Base-by-base conservation (phyloP, 768 basidiomycete genomes). In the Phylloporus scabripes region DNA sequence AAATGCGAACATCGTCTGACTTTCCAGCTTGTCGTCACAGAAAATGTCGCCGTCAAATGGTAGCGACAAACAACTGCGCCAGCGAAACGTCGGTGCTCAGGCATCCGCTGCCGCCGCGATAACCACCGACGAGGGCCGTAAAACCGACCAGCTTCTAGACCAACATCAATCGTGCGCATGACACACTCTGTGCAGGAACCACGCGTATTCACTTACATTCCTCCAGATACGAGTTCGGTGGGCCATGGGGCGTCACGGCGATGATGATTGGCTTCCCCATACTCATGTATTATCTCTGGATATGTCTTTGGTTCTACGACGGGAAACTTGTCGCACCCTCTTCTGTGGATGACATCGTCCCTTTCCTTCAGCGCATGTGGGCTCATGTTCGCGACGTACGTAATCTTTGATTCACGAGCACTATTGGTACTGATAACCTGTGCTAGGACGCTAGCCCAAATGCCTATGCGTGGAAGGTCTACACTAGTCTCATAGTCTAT, bases 211-310 rank as follows among this genome's bases (percentile, higher is more conserved):
- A 54, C 36, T 49, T n/a, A 44, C 49, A 21, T 28, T 18, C 36
- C 20, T 53, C 14, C 55, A 94, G 92, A 32, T 95, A 89, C 72
- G 94, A 99, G 68, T 99, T 99, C 61, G 95, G 96, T 55, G 95
- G 95, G 3, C 93, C 95, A 36, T 77, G 77, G 70, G 96, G 95
- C 39, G 92, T 94, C 23, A 67, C 82, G 10, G 87, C 86, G 11
- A 98, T 99, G 72, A 98, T 99, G 87, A 75, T 83, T 17, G 85
- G 87, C 41, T 99, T 99, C 64, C 96, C 96, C 0, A 67, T 86
- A 21, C 77, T 98, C 53, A 98, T 99, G 93, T 99, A 96, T 69
- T 99, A 98, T 72, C 80, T 98, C 54, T 97, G 92, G 92, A 91
- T 91, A 50, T 99, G 96, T 63, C 78, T 97, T 31, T 91, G 87